Evolutionary conservation across 2,329 filamentous ascomycete species (phyloP), one percentile per base, ranked within the genome.

Genomic region (Emergomyces pasteurianus): DNA sequence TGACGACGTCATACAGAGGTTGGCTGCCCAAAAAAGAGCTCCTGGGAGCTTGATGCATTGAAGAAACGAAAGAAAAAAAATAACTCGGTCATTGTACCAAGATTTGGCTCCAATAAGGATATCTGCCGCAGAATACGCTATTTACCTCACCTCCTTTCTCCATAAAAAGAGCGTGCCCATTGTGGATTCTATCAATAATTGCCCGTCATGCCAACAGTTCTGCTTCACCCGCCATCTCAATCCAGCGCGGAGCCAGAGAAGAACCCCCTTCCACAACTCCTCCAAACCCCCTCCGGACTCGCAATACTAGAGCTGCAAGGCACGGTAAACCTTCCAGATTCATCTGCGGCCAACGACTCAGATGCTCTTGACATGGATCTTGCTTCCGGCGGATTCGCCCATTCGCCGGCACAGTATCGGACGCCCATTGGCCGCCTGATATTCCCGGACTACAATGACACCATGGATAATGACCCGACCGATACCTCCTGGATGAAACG

Each of bases 241-340:
- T 52, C 58, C 36, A 36, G 52, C 43, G 62, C 55, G 31, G 60
- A n/a, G 26, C 10, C 43, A 38, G 21, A 23, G 9, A 43, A 23
- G 18, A 84, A 83, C 67, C 86, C 89, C 3, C 83, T 97, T 4
- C 94, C 94, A 1, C 74, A 82, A n/a, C 80, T 96, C 64, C 83
- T 97, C 18, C 89, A 92, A 67, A 96, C 92, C 0, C 94, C 94
- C 0, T 86, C 88, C 0, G 94, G 94, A 58, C 83, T 96, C 47
- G 92, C 92, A 21, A 80, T 99, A 53, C 80, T 99, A 61, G 94
- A 97, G 76, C 83, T 99, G 16, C 94, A 99, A 78, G 94, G 92
- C 63, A 90, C 85, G 16, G 86, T 99, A 75, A 92, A 95, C 73
- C 79, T 91, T 0, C 86, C 90, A 21, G 64, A 75, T 1, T 66